Conservation (phyloP, 75 land plant species). For the Pinus tabuliformis region DNA sequence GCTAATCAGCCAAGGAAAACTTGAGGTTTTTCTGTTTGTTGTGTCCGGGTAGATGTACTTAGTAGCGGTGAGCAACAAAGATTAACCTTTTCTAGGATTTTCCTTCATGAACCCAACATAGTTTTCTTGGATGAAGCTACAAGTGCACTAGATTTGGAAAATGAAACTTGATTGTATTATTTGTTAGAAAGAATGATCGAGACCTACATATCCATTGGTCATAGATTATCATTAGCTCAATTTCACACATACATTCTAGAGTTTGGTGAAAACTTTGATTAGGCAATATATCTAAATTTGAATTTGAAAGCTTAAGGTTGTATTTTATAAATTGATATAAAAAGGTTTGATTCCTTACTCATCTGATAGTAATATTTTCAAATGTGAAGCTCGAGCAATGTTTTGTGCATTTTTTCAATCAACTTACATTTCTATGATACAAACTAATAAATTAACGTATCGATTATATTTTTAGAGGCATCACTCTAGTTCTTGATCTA, state of each 20-base stretch:
- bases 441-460: too few species aligned
- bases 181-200: slow-evolving; percentile 17
- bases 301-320: slow-evolving; percentile 20
- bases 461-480: too few species aligned
- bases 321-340: too few species aligned
- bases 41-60: slow-evolving; percentile 34
- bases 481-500: too few species aligned
- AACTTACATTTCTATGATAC: too few species aligned
- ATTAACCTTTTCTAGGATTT: slow-evolving; percentile 37
- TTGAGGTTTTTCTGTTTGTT: slow-evolving; percentile 29
- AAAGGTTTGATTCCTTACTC: too few species aligned
- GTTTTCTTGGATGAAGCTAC: slow-evolving; percentile 50
- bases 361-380: too few species aligned
- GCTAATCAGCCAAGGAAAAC: slow-evolving; percentile 20
- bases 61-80: slow-evolving; percentile 49
- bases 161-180: slow-evolving; percentile 31
- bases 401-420: too few species aligned
- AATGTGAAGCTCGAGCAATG: too few species aligned
- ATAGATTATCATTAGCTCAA: slow-evolving; percentile 32
- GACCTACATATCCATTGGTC: slow-evolving; percentile 40
- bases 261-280: slow-evolving; percentile 20
- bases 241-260: slow-evolving; percentile 41
- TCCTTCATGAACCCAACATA: slow-evolving; percentile 35
- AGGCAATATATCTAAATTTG: slow-evolving; percentile 21
- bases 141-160: slow-evolving; percentile 40